These are phyloP conservation scores for Colletotrichum spaethianum DNA, from an alignment of 2,329 filamentous ascomycete genomes.

Conservation along the genomic window DNA sequence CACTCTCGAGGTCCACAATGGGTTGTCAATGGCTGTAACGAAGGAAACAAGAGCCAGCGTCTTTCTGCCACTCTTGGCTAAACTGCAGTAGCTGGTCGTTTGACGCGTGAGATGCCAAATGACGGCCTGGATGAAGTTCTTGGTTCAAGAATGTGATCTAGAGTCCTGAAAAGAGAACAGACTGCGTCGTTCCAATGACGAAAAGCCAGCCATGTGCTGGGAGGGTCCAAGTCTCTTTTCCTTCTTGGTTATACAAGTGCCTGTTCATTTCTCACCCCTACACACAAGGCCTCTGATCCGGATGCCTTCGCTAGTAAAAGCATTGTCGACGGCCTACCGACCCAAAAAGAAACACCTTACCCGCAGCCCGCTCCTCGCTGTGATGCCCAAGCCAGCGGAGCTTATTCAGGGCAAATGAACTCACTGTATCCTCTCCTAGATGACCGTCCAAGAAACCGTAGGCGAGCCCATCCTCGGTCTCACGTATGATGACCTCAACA, in stretches of 20 bases:
- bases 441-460: neutral
- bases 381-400: neutral
- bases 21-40: neutral
- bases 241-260: no score
- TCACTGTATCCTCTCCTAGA: neutral
- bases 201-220: neutral
- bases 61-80: no score
- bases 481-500: neutral
- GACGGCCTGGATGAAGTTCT: neutral
- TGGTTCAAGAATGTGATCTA: neutral
- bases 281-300: neutral
- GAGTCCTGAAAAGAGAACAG: no score
- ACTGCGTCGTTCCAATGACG: no score
- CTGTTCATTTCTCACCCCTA: neutral
- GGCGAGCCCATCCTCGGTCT: neutral
- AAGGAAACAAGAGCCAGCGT: neutral
- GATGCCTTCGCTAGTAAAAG: neutral
- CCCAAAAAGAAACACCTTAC: neutral
- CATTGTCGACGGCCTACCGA: neutral
- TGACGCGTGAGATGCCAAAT: neutral
- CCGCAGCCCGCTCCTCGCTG: neutral
- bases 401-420: neutral
- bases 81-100: no score
- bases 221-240: neutral
- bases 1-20: neutral